A percentile compares a stretch with the other conserved stretches of the same genome.
phyloP scores from a whole-genome alignment of 2,329 filamentous ascomycete species.

The Bimuria novae-zelandiae region DNA sequence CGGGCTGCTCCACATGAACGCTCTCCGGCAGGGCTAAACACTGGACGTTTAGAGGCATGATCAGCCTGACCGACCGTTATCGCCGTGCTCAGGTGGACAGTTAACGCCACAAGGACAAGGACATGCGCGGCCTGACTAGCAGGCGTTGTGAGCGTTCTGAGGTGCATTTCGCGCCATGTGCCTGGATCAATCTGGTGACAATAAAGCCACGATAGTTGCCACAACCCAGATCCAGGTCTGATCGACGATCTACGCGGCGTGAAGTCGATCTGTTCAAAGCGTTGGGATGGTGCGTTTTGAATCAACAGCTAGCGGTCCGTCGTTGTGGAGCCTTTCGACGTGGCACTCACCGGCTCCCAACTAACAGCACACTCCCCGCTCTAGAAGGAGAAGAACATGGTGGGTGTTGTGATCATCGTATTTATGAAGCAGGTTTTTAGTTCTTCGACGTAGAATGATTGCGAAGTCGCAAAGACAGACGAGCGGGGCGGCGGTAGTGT shows the following conservation, averaged over 20 bases:
- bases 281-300: not conserved
- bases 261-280: not conserved
- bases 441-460: not conserved
- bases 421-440: not conserved
- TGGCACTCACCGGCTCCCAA: not conserved
- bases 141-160: constrained; percentile 6
- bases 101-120: constrained; percentile 2
- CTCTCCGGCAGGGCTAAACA: not conserved
- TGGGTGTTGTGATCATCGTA: not conserved
- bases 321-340: not conserved
- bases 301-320: not conserved
- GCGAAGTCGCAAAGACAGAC: not conserved
- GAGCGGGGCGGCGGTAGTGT: not conserved
- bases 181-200: not conserved
- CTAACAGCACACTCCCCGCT: not conserved
- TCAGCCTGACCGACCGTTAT: not conserved
- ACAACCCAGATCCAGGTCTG: not conserved
- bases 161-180: not conserved
- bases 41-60: not conserved
- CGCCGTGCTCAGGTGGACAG: not conserved
- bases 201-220: not conserved
- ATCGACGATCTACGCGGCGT: not conserved
- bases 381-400: not conserved
- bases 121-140: not conserved
- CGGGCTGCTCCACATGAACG: not conserved